A percentile compares a stretch with the other conserved stretches of the same genome.
Evolutionary conservation across 2,329 filamentous ascomycete genomes (phyloP).

Genomic region (Diaporthe eres): DNA sequence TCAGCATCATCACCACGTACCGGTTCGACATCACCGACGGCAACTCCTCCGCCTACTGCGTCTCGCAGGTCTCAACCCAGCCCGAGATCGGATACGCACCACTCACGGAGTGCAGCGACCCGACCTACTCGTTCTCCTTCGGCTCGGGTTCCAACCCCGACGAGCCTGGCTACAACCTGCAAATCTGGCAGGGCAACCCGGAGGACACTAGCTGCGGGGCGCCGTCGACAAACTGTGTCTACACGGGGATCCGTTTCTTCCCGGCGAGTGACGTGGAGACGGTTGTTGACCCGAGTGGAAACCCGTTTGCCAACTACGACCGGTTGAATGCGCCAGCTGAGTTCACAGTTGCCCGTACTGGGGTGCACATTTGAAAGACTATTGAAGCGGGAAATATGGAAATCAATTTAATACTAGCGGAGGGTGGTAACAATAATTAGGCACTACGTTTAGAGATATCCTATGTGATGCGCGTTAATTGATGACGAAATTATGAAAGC

Average conservation of each 20-base stretch:
- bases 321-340: not conserved
- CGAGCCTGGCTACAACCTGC: conserved; percentile 8
- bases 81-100: not conserved
- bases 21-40: conserved; percentile 18
- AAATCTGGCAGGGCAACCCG: conserved; percentile 14
- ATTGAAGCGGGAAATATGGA: not conserved
- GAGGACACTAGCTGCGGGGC: not conserved
- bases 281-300: not conserved
- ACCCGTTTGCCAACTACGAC: conserved; percentile 9
- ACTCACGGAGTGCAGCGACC: not conserved
- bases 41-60: conserved; percentile 8
- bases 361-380: not conserved
- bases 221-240: not conserved
- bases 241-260: conserved; percentile 8
- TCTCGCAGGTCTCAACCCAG: not conserved
- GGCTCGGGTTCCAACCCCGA: not conserved
- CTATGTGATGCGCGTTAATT: not conserved
- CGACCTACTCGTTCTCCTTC: conserved; percentile 11
- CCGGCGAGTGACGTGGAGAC: conserved; percentile 21
- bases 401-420: no score
- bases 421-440: not conserved
- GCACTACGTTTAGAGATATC: no score
- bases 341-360: not conserved
- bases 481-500: not conserved
- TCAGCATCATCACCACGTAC: conserved; percentile 17